phyloP scores from a whole-genome alignment of 495 filamentous ascomycete species.

The Mycothermus thermophilus region DNA sequence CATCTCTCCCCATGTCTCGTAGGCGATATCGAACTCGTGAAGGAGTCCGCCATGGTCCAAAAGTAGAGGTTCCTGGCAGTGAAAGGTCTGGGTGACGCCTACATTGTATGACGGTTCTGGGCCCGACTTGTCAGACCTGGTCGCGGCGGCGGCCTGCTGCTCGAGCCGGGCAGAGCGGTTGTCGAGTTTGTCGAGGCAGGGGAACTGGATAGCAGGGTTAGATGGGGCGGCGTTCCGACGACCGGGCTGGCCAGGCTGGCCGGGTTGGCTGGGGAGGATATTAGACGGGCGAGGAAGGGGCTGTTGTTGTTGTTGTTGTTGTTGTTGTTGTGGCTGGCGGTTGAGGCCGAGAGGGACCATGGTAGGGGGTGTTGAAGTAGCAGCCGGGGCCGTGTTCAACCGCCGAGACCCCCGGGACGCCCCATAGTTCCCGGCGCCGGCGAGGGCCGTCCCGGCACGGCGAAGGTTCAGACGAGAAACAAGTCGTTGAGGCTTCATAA shows the following conservation, averaged over 20 bases:
- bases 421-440: slow-evolving; percentile 1
- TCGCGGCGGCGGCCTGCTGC: slow-evolving; percentile 38
- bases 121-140: slow-evolving; percentile 48
- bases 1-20: slow-evolving; percentile 82
- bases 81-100: slow-evolving; percentile 63
- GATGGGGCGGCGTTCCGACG: slow-evolving; percentile 39
- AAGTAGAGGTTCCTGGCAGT: slow-evolving; percentile 57
- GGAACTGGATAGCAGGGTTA: slow-evolving; percentile 88
- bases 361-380: not conserved
- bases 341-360: slow-evolving; percentile 28
- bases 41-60: slow-evolving; percentile 91
- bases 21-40: slow-evolving; percentile 75
- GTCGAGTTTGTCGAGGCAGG: slow-evolving; percentile 87
- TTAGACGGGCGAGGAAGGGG: slow-evolving; percentile 6
- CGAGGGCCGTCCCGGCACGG: slow-evolving; percentile 4
- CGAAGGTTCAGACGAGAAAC: slow-evolving; percentile 6
- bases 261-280: too few relatives aligned
- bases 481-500: too few relatives aligned
- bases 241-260: slow-evolving; percentile 20
- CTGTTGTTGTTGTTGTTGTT: not conserved
- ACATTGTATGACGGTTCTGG: slow-evolving; percentile 92
- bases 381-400: slow-evolving; percentile 2
- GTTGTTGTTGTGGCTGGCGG: slow-evolving; percentile 7
- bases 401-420: not conserved
- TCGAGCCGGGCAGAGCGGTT: slow-evolving; percentile 60